Evolutionary conservation across 805 yeast genomes (phyloP), one percentile per base, ranked within the genome.

Genomic region (Torulaspora franciscae): DNA sequence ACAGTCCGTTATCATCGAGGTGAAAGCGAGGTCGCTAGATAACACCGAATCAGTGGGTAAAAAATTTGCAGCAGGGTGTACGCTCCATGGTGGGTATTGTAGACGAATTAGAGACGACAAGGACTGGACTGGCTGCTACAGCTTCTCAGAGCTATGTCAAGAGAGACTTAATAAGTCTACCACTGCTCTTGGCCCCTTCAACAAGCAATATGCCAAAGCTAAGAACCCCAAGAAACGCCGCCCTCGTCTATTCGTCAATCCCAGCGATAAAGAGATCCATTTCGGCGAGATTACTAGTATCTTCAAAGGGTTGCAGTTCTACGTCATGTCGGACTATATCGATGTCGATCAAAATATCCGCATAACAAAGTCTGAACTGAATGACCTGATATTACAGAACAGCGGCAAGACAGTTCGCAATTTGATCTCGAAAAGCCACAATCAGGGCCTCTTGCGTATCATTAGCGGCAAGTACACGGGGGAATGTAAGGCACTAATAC

Each of bases 51-150:
- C 75, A 0, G 59, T 63, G 2, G 69, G 65, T 13, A 62, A 58
- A 9, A 70, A 71, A 2, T 89, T 79, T 54, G 80, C 80, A 2
- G 77, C 80, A 0, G 85, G 81, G 0, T 71, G 82, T 6, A 86
- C 96, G 0, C 67, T 91, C 13, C 76, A 86, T 50, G 84, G 86
- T 55, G 85, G 93, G 0, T 81, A 87, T 59, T 83, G 89, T 56
- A 71, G 83, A 32, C 54, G 74, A 4, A 69, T 90, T 1, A 62
- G 97, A 38, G 70, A 70, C 2, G 96, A 91, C 59, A 87, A 87
- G 56, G 70, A 72, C 37, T 76, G 77, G 71, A 68, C 65, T 9
- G 74, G 75, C 7, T 72, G 82, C 23, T 67, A 80, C 22, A 75
- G 85, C 2, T 50, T 81, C 3, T 70, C 70, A 9, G 87, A 83